Conservation (phyloP, 768 basidiomycete genomes). For the Trametes coccinea region DNA sequence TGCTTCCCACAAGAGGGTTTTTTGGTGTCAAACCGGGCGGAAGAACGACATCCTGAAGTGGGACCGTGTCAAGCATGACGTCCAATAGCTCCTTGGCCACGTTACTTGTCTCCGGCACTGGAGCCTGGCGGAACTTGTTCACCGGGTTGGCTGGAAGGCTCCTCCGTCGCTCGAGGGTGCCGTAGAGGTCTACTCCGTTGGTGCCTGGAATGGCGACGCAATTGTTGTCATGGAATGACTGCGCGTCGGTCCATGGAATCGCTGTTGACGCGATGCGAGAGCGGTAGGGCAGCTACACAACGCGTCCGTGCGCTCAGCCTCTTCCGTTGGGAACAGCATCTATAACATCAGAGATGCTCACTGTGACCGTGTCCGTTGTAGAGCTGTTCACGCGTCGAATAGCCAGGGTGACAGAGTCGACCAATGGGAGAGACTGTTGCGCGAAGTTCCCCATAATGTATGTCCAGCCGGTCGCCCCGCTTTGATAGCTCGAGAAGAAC, state of each 20-base stretch:
- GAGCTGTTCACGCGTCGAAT: conserved; percentile 44
- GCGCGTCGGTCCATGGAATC: conserved; percentile 48
- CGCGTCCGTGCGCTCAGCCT: conserved; percentile 30
- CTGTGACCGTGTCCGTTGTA: conserved; percentile 45
- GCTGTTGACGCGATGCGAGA: conserved; percentile 50
- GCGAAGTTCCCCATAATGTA: conserved; percentile 50
- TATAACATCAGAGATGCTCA: conserved; percentile 25
- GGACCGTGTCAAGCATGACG: conserved; percentile 48
- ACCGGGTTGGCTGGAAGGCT: conserved; percentile 10
- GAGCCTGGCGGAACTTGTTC: conserved; percentile 28
- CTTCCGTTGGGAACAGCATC: no score
- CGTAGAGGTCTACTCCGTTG: conserved; percentile 42
- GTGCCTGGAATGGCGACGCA: conserved; percentile 50
- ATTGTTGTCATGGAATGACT: conserved; percentile 53
- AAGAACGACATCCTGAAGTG: conserved; percentile 42
- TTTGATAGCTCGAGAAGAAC: conserved; percentile 39
- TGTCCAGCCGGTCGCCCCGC: conserved; percentile 29
- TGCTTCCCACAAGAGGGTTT: conserved; percentile 43
- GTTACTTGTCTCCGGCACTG: conserved; percentile 19
- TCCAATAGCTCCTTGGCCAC: conserved; percentile 42
- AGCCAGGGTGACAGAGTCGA: conserved; percentile 48
- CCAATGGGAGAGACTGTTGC: conserved; percentile 51
- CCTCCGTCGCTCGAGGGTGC: background rate
- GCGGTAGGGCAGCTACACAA: conserved; percentile 53
- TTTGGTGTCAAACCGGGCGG: conserved; percentile 39